Conservation (phyloP, 2,329 filamentous ascomycete genomes). For the Trichocomaceae sp. region DNA sequence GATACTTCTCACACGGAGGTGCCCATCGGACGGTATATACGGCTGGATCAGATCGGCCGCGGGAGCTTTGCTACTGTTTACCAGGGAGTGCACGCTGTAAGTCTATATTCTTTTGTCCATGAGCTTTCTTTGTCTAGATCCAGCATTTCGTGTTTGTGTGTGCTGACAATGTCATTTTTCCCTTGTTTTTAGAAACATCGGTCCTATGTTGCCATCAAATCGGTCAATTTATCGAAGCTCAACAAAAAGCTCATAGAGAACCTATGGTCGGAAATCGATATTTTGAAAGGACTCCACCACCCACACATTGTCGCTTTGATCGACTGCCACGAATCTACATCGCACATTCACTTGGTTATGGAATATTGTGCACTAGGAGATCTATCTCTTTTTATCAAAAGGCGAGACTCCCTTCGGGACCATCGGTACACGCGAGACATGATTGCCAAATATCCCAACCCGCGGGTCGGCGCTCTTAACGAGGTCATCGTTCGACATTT, state of each 20-base stretch:
- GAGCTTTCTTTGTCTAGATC: neutral
- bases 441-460: conserved; percentile 86
- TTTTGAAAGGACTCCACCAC: conserved; percentile 86
- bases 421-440: conserved; percentile 82
- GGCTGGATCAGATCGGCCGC: conserved; percentile 87
- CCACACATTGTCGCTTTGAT: conserved; percentile 95
- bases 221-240: conserved; percentile 80
- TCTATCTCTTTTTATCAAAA: conserved; percentile 92
- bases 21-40: conserved; percentile 67
- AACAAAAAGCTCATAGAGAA: conserved; percentile 97
- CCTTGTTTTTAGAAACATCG: conserved; percentile 59
- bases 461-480: conserved; percentile 75
- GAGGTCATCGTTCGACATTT: conserved; percentile 97
- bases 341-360: conserved; percentile 95
- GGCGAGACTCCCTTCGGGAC: conserved; percentile 70
- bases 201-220: conserved; percentile 89
- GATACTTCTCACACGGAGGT: conserved; percentile 29
- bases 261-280: conserved; percentile 89
- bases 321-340: conserved; percentile 79
- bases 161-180: neutral
- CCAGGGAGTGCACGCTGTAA: conserved; percentile 74
- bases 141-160: too few relatives aligned
- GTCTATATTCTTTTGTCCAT: conserved; percentile 24
- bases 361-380: conserved; percentile 97
- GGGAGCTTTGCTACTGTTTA: conserved; percentile 98